Percentiles rank a stretch among this genome's conserved stretches.
Evolutionary conservation across 352 stramenopile species (phyloP).

Genomic region (Halophytophthora polymorphica): DNA sequence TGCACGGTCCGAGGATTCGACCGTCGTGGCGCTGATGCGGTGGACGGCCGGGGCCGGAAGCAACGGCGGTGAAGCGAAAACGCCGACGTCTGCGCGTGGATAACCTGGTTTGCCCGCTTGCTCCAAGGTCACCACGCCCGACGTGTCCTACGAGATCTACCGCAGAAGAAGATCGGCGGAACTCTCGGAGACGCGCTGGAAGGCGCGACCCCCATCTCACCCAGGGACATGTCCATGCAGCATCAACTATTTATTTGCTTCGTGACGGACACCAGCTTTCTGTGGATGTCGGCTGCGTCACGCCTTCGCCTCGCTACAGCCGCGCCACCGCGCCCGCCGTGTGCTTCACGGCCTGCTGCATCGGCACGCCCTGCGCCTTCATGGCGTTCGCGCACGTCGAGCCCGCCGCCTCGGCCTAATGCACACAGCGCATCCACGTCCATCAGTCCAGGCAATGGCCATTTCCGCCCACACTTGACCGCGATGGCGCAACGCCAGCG

Average conservation of each 20-base stretch:
- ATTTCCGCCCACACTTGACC: no score
- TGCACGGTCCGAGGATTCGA: constrained; percentile 38
- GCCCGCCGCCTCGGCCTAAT: constrained; percentile 65
- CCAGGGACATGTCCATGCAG: no score
- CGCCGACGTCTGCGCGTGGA: constrained; percentile 13
- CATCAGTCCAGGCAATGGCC: no score
- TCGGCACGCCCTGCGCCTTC: constrained; percentile 65
- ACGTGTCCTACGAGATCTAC: constrained; percentile 13
- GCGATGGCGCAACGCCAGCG: no score
- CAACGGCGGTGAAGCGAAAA: constrained; percentile 3
- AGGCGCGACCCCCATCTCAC: no score
- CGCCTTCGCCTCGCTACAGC: constrained; percentile 26
- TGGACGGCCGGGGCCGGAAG: constrained; percentile 32
- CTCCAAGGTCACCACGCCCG: neutral
- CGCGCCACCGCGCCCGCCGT: constrained; percentile 62
- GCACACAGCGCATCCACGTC: no score
- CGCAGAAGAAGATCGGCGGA: neutral
- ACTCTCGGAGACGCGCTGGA: no score
- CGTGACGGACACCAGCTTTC: no score
- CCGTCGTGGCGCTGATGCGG: constrained; percentile 35
- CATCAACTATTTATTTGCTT: no score
- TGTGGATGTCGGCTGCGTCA: no score
- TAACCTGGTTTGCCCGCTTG: constrained; percentile 2
- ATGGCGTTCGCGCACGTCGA: constrained; percentile 58
- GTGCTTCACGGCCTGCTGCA: constrained; percentile 70